Evolutionary conservation across 345 rosid species (phyloP), one percentile per base, ranked within the genome.

Genomic region (Salix brachista): DNA sequence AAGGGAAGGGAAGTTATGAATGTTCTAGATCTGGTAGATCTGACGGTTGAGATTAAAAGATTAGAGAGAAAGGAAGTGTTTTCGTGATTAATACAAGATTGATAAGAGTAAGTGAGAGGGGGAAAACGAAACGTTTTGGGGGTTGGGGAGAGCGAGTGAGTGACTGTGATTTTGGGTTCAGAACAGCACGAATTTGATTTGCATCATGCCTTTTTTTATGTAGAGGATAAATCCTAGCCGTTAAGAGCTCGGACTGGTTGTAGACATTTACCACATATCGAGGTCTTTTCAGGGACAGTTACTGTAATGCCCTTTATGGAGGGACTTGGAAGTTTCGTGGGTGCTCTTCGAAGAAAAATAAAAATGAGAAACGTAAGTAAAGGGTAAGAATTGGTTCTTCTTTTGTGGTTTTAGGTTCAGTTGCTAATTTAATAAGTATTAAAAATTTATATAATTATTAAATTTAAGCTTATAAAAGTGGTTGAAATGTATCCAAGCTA

Each of bases 1-100:
- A 37, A 37, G 3, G 32, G 5, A 19, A 17, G 34, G 11, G 1
- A 6, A 39, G 36, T 25, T 17, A 26, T 75, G 68, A 77, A 72
- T 79, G 67, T 1, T 5, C 10, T 39, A 70, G 80, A 60, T 75
- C 65, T 62, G 6, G 19, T 54, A 70, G 82, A 65, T 75, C 65
- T 52, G 67, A 65, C 69, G 78, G 28, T 65, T 69, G 50, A 26
- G 70, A 75, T 48, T 67, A 66, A 75, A 54, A 52, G 56, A 25
- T 25, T 32, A 4, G 11, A 8, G 46, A 10, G 70, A 5, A 6
- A n/a, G 1, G 61, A n/a, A 10, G 62, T n/a, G 69, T 17, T 42
- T 14, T 14, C n/a, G 71, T 19, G 52, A 54, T 4, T 21, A 25
- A 19, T 9, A 42, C 2, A 8, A 26, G 37, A 41, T 16, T 12